phyloP scores from a whole-genome alignment of 345 rosid genomes.

The Reutealis trisperma region DNA sequence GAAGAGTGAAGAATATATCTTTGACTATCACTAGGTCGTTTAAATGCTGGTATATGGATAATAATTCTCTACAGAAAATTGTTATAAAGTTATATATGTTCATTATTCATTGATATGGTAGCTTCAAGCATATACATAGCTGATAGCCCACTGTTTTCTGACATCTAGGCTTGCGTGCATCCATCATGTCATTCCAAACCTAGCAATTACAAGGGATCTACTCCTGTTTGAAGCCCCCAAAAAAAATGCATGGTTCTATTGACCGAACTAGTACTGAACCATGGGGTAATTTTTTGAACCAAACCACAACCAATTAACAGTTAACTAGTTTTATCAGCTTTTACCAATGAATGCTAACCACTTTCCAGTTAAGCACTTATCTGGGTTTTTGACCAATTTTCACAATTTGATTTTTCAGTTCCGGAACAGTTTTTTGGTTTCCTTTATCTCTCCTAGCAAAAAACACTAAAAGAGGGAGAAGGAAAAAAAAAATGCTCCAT shows the following conservation, averaged over 20 bases:
- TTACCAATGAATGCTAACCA: too few relatives aligned
- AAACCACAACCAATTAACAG: too few relatives aligned
- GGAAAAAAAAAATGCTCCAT: background rate
- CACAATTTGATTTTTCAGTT: background rate
- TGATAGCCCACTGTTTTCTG: background rate
- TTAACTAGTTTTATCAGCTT: too few relatives aligned
- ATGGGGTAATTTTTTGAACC: too few relatives aligned
- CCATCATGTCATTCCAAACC: too few relatives aligned
- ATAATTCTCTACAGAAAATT: background rate
- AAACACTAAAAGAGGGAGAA: background rate
- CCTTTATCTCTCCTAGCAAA: background rate
- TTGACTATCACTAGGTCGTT: background rate
- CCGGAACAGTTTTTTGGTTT: background rate
- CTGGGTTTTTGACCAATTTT: background rate
- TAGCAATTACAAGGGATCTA: too few relatives aligned
- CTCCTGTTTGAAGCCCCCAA: too few relatives aligned
- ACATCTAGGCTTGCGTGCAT: background rate
- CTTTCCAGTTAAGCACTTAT: too few relatives aligned
- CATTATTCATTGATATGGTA: background rate
- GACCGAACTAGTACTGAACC: too few relatives aligned
- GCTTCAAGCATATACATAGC: background rate
- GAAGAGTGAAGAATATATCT: too few relatives aligned
- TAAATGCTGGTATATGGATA: background rate
- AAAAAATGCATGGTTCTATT: too few relatives aligned
- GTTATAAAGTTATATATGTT: background rate